Percentiles rank a stretch among this genome's conserved stretches.
These are phyloP conservation scores for Pseudogymnoascus pannorum DNA, from an alignment of 2,329 filamentous ascomycete species.

Conservation along the genomic window DNA sequence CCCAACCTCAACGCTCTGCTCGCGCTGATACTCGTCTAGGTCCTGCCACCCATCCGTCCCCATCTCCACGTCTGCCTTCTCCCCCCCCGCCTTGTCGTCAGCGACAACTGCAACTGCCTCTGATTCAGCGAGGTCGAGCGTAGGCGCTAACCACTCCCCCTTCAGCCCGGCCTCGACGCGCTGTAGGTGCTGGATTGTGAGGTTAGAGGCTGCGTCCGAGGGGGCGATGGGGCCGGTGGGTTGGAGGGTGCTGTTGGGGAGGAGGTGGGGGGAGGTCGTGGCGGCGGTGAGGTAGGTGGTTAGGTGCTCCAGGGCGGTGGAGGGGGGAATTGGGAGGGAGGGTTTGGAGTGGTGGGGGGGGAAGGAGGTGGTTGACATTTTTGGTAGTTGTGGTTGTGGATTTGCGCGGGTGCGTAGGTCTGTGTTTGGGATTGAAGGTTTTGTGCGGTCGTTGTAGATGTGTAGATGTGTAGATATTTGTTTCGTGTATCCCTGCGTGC, in stretches of 20 bases:
- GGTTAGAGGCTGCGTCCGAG: slow-evolving; percentile 23
- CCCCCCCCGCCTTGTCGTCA: slow-evolving; percentile 18
- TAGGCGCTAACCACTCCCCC: slow-evolving; percentile 41
- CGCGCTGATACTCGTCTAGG: slow-evolving; percentile 30
- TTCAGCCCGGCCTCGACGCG: slow-evolving; percentile 44
- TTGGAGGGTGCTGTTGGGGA: slow-evolving; percentile 29
- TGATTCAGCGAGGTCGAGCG: slow-evolving; percentile 33
- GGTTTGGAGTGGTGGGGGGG: slow-evolving; percentile 23
- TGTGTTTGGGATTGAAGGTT: not conserved
- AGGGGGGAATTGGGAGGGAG: slow-evolving; percentile 23
- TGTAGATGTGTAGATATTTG: not conserved
- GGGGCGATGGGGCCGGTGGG: slow-evolving; percentile 26
- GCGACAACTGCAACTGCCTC: slow-evolving; percentile 20
- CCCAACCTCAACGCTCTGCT: slow-evolving; percentile 27
- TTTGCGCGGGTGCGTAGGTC: not conserved
- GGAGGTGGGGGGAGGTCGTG: slow-evolving; percentile 22
- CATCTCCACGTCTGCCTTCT: slow-evolving; percentile 20
- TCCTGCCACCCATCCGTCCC: slow-evolving; percentile 29
- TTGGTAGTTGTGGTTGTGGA: slow-evolving; percentile 3
- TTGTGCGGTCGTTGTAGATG: no score
- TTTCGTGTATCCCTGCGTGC: not conserved
- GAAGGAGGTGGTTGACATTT: slow-evolving; percentile 24
- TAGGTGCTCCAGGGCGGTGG: slow-evolving; percentile 26
- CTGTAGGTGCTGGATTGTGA: slow-evolving; percentile 45
- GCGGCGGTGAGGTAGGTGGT: slow-evolving; percentile 24